phyloP scores from a whole-genome alignment of 306 rosid genomes.

The Cyclanthera cordifolia region DNA sequence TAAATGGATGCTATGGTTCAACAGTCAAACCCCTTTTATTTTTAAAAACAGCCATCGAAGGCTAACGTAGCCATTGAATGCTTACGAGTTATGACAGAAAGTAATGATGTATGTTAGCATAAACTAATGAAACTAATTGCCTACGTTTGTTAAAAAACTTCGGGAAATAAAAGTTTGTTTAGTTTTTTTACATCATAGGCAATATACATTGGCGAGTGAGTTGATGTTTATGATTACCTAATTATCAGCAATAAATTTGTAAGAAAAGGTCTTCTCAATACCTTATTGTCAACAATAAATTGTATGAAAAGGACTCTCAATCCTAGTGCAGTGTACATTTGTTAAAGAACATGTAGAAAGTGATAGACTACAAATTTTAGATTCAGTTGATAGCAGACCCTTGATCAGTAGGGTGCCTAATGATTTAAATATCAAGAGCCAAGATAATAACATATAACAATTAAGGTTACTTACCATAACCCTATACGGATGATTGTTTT shows the following conservation, averaged over 20 bases:
- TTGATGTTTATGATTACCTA: not conserved
- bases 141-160: not conserved
- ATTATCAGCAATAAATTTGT: not conserved
- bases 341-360: not conserved
- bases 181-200: not conserved
- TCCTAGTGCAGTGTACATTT: not conserved
- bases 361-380: not conserved
- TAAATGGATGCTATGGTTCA: not conserved
- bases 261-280: not conserved
- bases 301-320: no score
- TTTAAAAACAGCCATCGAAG: not conserved
- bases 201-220: not conserved
- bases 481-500: constrained; percentile 36
- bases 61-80: not conserved
- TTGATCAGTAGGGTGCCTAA: not conserved
- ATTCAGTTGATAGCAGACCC: not conserved
- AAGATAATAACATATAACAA: not conserved
- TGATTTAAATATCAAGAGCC: constrained; percentile 6
- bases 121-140: not conserved
- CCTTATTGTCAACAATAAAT: no score
- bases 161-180: not conserved
- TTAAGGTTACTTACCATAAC: constrained; percentile 34
- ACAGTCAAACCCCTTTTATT: not conserved
- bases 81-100: not conserved
- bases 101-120: not conserved